Base-by-base conservation (phyloP, 2,329 filamentous ascomycete species). In the Drechslerella coelobrocha region DNA sequence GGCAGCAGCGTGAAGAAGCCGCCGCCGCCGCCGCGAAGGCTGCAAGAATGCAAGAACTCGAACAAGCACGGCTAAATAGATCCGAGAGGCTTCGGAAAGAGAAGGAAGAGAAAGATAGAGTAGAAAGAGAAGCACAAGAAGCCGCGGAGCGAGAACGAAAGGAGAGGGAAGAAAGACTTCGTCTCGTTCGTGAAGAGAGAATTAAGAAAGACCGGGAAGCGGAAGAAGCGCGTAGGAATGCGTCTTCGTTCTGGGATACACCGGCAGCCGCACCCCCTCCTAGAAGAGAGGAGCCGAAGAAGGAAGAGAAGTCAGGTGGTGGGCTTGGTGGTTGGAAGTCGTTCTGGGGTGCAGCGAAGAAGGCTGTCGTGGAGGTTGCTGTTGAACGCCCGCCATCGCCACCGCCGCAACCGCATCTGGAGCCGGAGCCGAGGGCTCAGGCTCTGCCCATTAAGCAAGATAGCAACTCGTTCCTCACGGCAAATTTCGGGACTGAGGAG, bases 341-440 rank as follows among this genome's bases (percentile, higher is more conserved):
- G 7, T 41, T 71, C 48, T 71, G 66, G 66, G 66, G 66, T 26
- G 65, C 34, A 7, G 52, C 65, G 29, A 71, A 63, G 59, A 71
- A 71, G 51, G 59, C 37, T 26, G 57, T 61, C 26, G 23, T 31
- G 2, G 60, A 63, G 3, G 57, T 52, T 41, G 43, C 54, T 2
- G 43, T 60, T 24, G 59, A 71, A 23, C 39, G 26, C 21, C 66
- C 59, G 19, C 66, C 66, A 17, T 54, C 59, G 9, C 66, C 66
- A 8, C 37, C 45, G 12, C 66, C 53, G 12, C 23, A 7, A 41
- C 55, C 19, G 27, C 48, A 56, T n/a, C 51, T 27, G 10, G 12
- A 31, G 31, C 27, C 51, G 12, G 12, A 37, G 26, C 57, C 45
- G 8, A 26, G 54, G n/a, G 27, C 47, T 8, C 50, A 48, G 9